Evolutionary conservation across 2,329 filamentous ascomycete genomes (phyloP), one percentile per base, ranked within the genome.

Genomic region (Capronia americana): DNA sequence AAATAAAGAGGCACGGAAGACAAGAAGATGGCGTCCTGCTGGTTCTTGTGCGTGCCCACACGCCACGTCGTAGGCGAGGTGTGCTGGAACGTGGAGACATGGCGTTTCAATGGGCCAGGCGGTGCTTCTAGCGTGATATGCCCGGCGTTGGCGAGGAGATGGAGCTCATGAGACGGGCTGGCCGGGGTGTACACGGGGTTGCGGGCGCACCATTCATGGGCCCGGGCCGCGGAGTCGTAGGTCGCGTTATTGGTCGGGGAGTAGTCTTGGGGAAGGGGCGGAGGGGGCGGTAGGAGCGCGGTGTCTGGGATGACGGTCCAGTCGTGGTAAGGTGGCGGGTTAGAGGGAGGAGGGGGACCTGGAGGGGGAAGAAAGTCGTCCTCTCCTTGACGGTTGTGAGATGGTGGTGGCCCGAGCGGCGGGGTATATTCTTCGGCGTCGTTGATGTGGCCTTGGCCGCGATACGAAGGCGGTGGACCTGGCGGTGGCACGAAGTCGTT

Each of bases 271-370:
- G 81, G 80, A 38, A 87, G 77, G 1, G 83, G 79, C 7, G 87
- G 87, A 0, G 87, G 86, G 30, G 87, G 87, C 2, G 86, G 86
- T 10, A 89, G 80, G n/a, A 83, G 79, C 4, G 85, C 75, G 17
- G 81, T 88, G 71, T 89, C 87, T 5, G 86, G 86, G 3, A 88
- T 81, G 1, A 83, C 79, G 60, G 85, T 83, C 87, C 87, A 89
- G 75, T 87, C 85, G 74, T 88, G 86, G 71, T 88, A 87, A 28
- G 85, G 83, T 20, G 85, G 85, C 14, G 85, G 85, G 26, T 78
- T 76, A 44, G 38, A 8, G 38, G 38, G 5, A 44, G 71, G 59
- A 28, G 63, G 68, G 11, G 68, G 63, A 24, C 65, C 56, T 34
- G 63, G 59, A 58, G 69, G 68, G n/a, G 65, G 65, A 8, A 44